A percentile compares a stretch with the other conserved stretches of the same genome.
Conservation (phyloP, 2,329 filamentous ascomycete species). For the Fusarium sp. region DNA sequence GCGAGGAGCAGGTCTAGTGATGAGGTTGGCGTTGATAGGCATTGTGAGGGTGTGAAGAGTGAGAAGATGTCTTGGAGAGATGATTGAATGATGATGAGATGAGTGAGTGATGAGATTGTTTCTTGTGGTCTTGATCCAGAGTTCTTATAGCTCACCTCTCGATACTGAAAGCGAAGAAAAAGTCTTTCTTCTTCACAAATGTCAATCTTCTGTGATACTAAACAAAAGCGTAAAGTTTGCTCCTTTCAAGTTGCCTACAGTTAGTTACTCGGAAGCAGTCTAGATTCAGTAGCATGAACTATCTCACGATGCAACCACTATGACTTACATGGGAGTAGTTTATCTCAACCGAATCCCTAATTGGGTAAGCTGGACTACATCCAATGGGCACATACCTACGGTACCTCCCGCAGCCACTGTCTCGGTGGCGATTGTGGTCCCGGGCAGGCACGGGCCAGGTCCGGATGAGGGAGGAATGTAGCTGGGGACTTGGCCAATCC, state of each 20-base stretch:
- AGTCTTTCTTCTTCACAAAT: neutral
- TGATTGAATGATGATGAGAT: conserved; percentile 10
- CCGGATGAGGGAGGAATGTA: conserved; percentile 4
- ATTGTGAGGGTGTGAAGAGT: neutral
- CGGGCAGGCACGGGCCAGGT: neutral
- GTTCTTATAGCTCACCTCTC: conserved; percentile 19
- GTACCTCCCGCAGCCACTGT: conserved; percentile 12
- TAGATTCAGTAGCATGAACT: neutral
- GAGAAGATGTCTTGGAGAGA: neutral
- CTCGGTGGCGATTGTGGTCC: neutral
- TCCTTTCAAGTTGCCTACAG: neutral
- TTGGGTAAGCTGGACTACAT: neutral
- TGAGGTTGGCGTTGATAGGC: conserved; percentile 13
- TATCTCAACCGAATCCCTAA: neutral
- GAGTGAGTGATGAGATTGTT: neutral
- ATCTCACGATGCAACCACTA: neutral
- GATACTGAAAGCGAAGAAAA: neutral
- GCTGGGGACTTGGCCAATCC: neutral
- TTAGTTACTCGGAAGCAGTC: neutral
- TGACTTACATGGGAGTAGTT: neutral
- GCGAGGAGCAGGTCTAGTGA: conserved; percentile 4
- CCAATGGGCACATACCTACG: neutral
- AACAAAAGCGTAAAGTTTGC: neutral
- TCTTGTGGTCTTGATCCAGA: neutral
- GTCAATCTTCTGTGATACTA: neutral